These are phyloP conservation scores for Monilinia vaccinii-corymbosi DNA, from an alignment of 2,329 filamentous ascomycete species.

Conservation along the genomic window DNA sequence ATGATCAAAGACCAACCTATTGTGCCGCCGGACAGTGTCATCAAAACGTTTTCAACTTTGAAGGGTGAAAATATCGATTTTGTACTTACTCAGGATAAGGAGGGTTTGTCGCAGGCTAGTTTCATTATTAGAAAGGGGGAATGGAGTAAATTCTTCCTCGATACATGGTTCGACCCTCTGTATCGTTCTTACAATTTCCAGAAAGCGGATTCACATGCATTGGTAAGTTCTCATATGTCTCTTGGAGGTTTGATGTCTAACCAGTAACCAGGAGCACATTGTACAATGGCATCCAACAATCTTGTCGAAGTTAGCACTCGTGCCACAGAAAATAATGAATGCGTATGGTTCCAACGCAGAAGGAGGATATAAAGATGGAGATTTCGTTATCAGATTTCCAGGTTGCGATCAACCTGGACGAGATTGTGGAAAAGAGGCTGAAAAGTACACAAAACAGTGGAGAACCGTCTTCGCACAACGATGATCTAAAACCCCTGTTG, in stretches of 20 bases:
- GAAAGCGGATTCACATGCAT: slow-evolving; percentile 82
- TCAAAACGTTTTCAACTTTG: slow-evolving; percentile 85
- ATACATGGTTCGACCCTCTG: slow-evolving; percentile 92
- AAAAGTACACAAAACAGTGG: slow-evolving; percentile 29
- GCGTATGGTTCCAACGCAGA: slow-evolving; percentile 54
- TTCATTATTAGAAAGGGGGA: slow-evolving; percentile 75
- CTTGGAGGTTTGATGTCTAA: slow-evolving; percentile 5
- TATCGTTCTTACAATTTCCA: slow-evolving; percentile 95
- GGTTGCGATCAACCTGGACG: slow-evolving; percentile 51
- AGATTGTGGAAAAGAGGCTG: slow-evolving; percentile 64
- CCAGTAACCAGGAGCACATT: slow-evolving; percentile 61
- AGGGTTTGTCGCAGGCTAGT: slow-evolving; percentile 67
- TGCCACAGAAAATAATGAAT: slow-evolving; percentile 81
- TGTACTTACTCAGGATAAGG: slow-evolving; percentile 74
- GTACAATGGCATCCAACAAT: slow-evolving; percentile 97
- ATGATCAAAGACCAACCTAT: slow-evolving; percentile 84
- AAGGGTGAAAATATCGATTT: slow-evolving; percentile 70
- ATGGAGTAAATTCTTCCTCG: slow-evolving; percentile 87
- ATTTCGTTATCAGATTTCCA: slow-evolving; percentile 72
- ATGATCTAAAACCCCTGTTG: slow-evolving; percentile 11
- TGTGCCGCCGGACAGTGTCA: slow-evolving; percentile 92
- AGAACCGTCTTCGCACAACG: slow-evolving; percentile 25
- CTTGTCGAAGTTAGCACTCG: slow-evolving; percentile 75
- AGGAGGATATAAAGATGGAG: slow-evolving; percentile 70
- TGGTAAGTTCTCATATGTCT: slow-evolving; percentile 47